Conservation (phyloP, 2,329 filamentous ascomycete species). For the Talaromyces amestolkiae region DNA sequence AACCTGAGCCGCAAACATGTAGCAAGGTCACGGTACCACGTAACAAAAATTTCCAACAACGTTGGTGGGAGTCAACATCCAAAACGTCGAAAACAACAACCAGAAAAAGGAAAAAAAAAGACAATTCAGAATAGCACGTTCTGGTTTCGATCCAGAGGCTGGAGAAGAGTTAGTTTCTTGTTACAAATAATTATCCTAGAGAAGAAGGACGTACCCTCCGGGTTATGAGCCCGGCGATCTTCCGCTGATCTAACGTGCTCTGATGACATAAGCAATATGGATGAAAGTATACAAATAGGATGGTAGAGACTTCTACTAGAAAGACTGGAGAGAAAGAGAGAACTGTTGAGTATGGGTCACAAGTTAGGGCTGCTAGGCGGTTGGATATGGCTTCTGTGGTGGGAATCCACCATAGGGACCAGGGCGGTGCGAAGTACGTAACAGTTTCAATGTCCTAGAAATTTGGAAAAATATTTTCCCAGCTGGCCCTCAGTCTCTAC, state of each 20-base stretch:
- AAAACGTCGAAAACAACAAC: neutral
- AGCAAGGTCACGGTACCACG: neutral
- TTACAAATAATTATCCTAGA: neutral
- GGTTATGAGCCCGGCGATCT: slow-evolving; percentile 4
- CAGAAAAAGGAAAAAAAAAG: neutral
- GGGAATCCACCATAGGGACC: neutral
- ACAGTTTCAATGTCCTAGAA: neutral
- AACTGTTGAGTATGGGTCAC: neutral
- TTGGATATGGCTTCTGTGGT: neutral
- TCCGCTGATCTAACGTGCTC: slow-evolving; percentile 1
- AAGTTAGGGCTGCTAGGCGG: neutral
- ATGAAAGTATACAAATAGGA: neutral
- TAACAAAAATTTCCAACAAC: neutral
- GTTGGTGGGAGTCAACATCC: neutral
- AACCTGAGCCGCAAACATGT: neutral
- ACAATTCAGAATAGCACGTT: neutral
- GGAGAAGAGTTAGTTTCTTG: neutral
- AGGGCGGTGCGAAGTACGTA: neutral
- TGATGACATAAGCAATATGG: neutral
- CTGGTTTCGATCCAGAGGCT: slow-evolving; percentile 2
- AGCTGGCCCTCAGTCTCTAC: neutral
- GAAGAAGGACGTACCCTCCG: neutral
- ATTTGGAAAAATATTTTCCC: neutral
- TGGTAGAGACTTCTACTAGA: neutral
- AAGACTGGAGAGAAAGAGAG: neutral